Percentiles rank a stretch among this genome's conserved stretches.
These are phyloP conservation scores for Phytopythium helicoides DNA, from an alignment of 352 stramenopile species.

Conservation along the genomic window DNA sequence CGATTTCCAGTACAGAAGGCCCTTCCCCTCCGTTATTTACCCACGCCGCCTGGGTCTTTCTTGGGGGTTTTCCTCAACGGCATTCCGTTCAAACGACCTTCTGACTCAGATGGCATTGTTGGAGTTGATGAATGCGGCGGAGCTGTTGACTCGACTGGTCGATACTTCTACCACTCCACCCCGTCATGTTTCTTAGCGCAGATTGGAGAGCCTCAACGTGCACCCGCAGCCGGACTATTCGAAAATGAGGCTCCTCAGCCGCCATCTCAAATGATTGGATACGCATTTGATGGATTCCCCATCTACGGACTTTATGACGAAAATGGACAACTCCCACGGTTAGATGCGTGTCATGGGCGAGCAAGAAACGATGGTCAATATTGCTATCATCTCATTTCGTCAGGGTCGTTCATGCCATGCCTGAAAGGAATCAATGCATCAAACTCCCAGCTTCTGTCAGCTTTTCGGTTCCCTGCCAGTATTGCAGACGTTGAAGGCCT, in stretches of 20 bases:
- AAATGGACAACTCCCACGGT: constrained; percentile 26
- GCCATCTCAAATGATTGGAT: constrained; percentile 42
- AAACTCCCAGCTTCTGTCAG: constrained; percentile 14
- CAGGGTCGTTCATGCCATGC: constrained; percentile 49
- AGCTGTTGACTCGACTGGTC: constrained; percentile 31
- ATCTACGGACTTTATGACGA: constrained; percentile 57
- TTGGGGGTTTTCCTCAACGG: constrained; percentile 62
- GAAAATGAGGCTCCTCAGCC: constrained; percentile 1
- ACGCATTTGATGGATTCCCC: constrained; percentile 60
- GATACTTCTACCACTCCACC: constrained; percentile 48
- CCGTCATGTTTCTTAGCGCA: constrained; percentile 39
- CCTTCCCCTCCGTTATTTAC: constrained; percentile 17
- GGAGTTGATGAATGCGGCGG: constrained; percentile 48
- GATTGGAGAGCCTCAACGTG: constrained; percentile 8
- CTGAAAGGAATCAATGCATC: constrained; percentile 39
- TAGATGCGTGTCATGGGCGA: constrained; percentile 63
- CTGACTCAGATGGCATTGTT: neutral
- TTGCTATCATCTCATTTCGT: constrained; percentile 39
- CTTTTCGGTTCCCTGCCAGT: constrained; percentile 47
- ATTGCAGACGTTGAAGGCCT: constrained; percentile 52
- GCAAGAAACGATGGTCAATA: constrained; percentile 44
- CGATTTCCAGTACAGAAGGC: constrained; percentile 40
- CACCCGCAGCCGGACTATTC: neutral
- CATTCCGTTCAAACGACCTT: constrained; percentile 41
- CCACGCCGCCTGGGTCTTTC: constrained; percentile 24